Evolutionary conservation across 345 rosid species (phyloP), one percentile per base, ranked within the genome.

Genomic region (Kandelia obovata): DNA sequence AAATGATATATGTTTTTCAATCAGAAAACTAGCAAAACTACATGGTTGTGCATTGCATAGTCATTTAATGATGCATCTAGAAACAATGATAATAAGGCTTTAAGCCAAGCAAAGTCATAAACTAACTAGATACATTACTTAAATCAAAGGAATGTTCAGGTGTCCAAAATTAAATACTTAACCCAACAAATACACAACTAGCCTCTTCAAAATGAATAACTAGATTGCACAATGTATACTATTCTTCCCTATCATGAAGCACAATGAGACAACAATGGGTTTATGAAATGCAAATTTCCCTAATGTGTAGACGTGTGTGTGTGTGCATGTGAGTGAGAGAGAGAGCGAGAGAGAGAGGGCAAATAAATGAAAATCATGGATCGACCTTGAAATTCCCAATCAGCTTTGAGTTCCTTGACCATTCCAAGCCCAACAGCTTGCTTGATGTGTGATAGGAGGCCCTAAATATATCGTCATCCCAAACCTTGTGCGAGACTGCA

Each of bases 361-460:
- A 62, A 8, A 55, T 5, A 65, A 43, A 35, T 15, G 26, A 58
- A 17, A 67, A 55, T 39, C 30, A 6, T 17, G 15, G 4, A 32
- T 53, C 58, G 79, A 94, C 97, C 93, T 91, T 94, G 71, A 92
- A 83, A 66, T 76, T 73, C n/a, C 90, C 93, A 59, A 72, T 86
- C 0, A 75, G 37, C 75, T 75, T 88, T 15, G 95, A 77, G 79
- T 80, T 87, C 76, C 83, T 86, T 4, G 86, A 81, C 96, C 96
- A 94, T 77, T 91, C 98, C 79, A 94, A 69, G 64, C 85, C 97
- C 63, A 94, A 34, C 1, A 68, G 67, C 87, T 83, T 88, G 82
- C 82, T 88, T 28, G 85, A 75, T 0, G 92, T 87, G 80, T 88
- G 97, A 81, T 94, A 94, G 25, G 89, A 79, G 3, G 93, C 96